These are phyloP conservation scores for Dictyostelium intermedium DNA, from an alignment of 78 protist genomes.

Conservation along the genomic window DNA sequence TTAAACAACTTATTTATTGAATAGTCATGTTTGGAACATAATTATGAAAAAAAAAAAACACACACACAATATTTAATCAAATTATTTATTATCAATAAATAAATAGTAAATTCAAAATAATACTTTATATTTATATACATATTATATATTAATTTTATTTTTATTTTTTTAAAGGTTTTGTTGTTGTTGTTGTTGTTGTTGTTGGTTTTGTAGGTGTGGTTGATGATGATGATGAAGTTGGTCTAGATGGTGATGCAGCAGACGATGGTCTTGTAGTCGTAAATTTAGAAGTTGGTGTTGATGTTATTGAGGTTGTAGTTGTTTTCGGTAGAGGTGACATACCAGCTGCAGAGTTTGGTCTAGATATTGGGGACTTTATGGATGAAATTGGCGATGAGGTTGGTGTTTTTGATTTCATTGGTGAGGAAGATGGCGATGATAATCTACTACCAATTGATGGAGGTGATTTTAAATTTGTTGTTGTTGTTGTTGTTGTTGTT, in stretches of 20 bases:
- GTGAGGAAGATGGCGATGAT: neutral
- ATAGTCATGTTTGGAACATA: neutral
- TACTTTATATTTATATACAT: neutral
- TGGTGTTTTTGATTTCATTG: neutral
- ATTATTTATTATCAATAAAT: no score
- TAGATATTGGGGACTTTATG: neutral
- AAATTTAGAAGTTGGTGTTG: neutral
- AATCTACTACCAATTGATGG: neutral
- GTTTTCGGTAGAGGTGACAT: neutral
- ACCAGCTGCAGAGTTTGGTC: neutral
- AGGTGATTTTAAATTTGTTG: neutral
- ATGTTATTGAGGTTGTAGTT: neutral
- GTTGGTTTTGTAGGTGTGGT: neutral
- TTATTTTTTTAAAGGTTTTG: neutral
- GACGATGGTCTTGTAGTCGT: neutral
- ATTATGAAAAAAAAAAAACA: neutral
- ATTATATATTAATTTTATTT: neutral
- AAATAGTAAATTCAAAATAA: no score
- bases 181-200: neutral
- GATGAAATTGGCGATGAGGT: neutral
- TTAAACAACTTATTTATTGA: neutral
- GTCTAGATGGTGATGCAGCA: neutral
- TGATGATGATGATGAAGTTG: neutral
- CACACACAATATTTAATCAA: no score
- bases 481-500: neutral